Conservation (phyloP, 257 asterid genomes). For the Asclepias syriaca region DNA sequence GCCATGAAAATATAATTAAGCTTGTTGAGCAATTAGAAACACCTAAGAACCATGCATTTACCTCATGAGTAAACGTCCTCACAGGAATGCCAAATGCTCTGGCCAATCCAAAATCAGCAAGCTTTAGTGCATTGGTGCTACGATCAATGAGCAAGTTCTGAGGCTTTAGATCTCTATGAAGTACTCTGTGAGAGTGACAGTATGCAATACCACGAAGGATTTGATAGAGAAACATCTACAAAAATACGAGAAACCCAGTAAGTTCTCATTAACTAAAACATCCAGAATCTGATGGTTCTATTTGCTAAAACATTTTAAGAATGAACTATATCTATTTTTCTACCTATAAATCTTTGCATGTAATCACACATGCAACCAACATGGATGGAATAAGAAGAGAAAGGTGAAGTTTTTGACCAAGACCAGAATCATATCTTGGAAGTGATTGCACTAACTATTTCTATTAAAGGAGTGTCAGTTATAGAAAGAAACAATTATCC, state of each 20-base stretch:
- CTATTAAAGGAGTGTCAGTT: constrained; percentile 1
- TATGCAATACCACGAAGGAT: constrained; percentile 89
- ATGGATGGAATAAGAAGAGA: background rate
- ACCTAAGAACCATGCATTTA: constrained; percentile 16
- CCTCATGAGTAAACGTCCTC: constrained; percentile 95
- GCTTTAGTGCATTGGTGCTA: constrained; percentile 81
- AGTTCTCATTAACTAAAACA: background rate
- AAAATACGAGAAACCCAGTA: background rate
- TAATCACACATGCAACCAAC: background rate
- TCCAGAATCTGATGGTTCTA: background rate
- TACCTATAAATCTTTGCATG: background rate
- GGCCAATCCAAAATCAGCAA: constrained; percentile 97
- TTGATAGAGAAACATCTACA: constrained; percentile 78
- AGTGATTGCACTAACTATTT: constrained; percentile 6
- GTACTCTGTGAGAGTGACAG: constrained; percentile 93
- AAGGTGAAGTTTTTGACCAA: background rate
- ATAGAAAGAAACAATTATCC: constrained; percentile 13
- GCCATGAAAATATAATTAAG: background rate
- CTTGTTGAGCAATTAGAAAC: constrained; percentile 1
- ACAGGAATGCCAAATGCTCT: constrained; percentile 97
- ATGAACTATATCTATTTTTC: background rate
- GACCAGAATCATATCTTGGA: constrained; percentile 1
- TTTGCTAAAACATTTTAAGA: background rate
- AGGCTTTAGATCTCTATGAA: constrained; percentile 94
- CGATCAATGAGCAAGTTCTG: constrained; percentile 91